Evolutionary conservation across 352 stramenopile species (phyloP).

Genomic region (Phytopythium litorale): DNA sequence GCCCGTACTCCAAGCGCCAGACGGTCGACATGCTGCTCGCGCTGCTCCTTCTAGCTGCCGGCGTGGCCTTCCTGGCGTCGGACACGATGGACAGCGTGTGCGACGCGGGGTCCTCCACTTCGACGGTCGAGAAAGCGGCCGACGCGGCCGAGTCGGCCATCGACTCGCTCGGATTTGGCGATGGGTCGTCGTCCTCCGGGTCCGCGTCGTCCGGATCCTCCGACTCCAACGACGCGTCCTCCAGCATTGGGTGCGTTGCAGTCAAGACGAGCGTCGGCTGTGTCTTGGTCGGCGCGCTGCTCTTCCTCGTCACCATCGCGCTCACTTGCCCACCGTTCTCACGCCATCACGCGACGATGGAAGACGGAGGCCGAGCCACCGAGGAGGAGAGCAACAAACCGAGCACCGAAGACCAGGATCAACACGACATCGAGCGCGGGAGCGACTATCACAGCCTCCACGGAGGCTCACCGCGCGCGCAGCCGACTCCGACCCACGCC

Average conservation of each 20-base stretch:
- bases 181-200: background rate
- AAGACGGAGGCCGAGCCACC: background rate
- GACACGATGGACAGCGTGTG: conserved; percentile 6
- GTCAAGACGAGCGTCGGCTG: conserved; percentile 10
- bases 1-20: conserved; percentile 6
- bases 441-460: background rate
- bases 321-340: conserved; percentile 13
- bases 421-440: background rate
- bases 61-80: conserved; percentile 3
- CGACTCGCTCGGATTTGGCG: conserved; percentile 3
- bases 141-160: conserved; percentile 5
- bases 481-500: background rate
- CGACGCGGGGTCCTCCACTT: background rate
- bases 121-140: background rate
- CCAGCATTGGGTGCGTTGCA: background rate
- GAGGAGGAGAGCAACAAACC: background rate
- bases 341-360: background rate
- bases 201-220: background rate
- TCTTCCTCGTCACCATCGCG: conserved; percentile 18
- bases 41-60: background rate
- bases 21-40: conserved; percentile 4
- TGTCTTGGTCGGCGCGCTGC: conserved; percentile 7
- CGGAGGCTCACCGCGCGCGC: background rate
- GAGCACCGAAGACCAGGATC: background rate
- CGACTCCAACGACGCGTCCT: background rate